These are phyloP conservation scores for Lepraria neglecta DNA, from an alignment of 495 filamentous ascomycete genomes.

Conservation along the genomic window DNA sequence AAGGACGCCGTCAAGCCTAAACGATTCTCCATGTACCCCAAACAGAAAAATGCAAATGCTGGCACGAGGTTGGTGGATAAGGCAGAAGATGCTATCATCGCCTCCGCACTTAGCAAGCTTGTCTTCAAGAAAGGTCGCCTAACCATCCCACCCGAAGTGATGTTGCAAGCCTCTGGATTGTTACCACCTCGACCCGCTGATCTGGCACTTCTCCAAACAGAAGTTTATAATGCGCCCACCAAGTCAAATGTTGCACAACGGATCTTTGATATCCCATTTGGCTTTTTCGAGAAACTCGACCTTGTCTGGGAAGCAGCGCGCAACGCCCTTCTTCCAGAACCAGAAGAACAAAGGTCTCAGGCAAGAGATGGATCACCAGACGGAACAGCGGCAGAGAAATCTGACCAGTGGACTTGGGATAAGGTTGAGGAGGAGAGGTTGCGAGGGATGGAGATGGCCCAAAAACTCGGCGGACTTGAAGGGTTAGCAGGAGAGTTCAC, in stretches of 20 bases:
- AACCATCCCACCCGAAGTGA: slow-evolving; percentile 74
- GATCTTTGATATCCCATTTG: slow-evolving; percentile 19
- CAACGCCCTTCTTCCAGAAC: slow-evolving; percentile 9
- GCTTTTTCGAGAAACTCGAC: slow-evolving; percentile 19
- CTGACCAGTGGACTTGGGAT: slow-evolving; percentile 47
- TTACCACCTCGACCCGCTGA: slow-evolving; percentile 48
- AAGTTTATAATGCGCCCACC: slow-evolving; percentile 10
- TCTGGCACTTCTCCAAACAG: slow-evolving; percentile 21
- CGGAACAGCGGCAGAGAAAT: slow-evolving; percentile 16
- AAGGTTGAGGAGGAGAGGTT: slow-evolving; percentile 52
- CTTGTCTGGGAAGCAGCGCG: slow-evolving; percentile 20
- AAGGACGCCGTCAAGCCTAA: slow-evolving; percentile 40
- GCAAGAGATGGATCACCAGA: slow-evolving; percentile 21
- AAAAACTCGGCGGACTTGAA: slow-evolving; percentile 43
- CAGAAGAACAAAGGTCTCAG: slow-evolving; percentile 10
- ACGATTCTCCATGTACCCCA: slow-evolving; percentile 23
- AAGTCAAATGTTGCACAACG: slow-evolving; percentile 10
- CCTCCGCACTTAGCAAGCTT: slow-evolving; percentile 74
- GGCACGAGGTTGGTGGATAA: slow-evolving; percentile 16
- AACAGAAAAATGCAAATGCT: slow-evolving; percentile 22
- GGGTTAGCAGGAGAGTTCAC: slow-evolving; percentile 37
- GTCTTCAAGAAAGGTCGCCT: slow-evolving; percentile 85
- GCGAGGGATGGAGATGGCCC: slow-evolving; percentile 48
- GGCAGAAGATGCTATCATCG: slow-evolving; percentile 48
- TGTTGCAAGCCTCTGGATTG: slow-evolving; percentile 61